Evolutionary conservation across 352 stramenopile genomes (phyloP).

Genomic region (Plasmopara muralis): DNA sequence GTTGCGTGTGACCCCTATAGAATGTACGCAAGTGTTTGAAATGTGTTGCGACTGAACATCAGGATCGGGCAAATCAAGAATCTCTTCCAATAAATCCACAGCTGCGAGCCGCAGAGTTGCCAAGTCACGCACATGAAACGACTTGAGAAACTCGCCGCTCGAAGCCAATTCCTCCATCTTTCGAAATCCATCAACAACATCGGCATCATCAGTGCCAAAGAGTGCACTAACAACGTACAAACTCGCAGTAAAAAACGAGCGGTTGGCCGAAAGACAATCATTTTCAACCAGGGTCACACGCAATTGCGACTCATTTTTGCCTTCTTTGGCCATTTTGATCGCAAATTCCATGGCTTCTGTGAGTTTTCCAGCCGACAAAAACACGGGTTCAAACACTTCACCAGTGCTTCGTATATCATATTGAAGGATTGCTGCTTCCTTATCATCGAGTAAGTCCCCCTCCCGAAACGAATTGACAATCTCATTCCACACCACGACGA

Average conservation of each 20-base stretch:
- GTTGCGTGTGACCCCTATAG: constrained; percentile 80
- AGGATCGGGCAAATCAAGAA: constrained; percentile 75
- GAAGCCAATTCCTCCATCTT: constrained; percentile 65
- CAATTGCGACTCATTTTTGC: constrained; percentile 74
- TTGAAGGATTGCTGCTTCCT: constrained; percentile 70
- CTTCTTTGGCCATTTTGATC: constrained; percentile 67
- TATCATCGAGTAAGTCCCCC: constrained; percentile 66
- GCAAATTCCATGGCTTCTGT: constrained; percentile 61
- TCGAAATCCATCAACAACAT: constrained; percentile 73
- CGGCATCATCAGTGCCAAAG: constrained; percentile 71
- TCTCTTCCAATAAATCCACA: constrained; percentile 72
- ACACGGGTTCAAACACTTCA: constrained; percentile 82
- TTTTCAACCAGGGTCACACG: constrained; percentile 72
- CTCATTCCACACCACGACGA: constrained; percentile 79
- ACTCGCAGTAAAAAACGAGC: constrained; percentile 77
- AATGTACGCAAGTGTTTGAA: constrained; percentile 53
- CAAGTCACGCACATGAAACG: constrained; percentile 66
- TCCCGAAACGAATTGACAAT: constrained; percentile 79
- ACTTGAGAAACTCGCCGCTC: constrained; percentile 66
- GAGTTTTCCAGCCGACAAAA: constrained; percentile 80
- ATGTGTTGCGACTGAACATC: constrained; percentile 68
- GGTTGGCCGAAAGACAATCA: constrained; percentile 73
- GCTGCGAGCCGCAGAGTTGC: constrained; percentile 50
- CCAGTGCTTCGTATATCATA: constrained; percentile 83
- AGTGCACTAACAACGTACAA: constrained; percentile 68